phyloP scores from a whole-genome alignment of 179 eudicot genomes.

The Heliamphora pulchella region DNA sequence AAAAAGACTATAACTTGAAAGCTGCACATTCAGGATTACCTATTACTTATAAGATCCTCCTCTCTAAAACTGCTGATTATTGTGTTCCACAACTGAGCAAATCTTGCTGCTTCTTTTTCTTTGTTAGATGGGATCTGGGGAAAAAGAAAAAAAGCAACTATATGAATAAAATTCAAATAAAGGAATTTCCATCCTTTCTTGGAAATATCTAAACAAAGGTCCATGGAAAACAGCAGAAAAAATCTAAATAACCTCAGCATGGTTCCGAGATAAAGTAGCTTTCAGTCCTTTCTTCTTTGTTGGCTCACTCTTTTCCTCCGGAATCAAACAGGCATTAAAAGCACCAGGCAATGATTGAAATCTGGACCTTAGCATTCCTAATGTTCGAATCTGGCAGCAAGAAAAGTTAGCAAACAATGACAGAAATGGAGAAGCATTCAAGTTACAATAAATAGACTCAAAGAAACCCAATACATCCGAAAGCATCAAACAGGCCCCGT shows the following conservation, averaged over 20 bases:
- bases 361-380: conserved; percentile 91
- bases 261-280: conserved; percentile 72
- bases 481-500: not conserved
- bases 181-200: not conserved
- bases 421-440: not conserved
- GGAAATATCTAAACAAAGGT: conserved; percentile 10
- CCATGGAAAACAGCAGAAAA: not conserved
- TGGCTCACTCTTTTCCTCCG: conserved; percentile 60
- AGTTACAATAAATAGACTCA: not conserved
- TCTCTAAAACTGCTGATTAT: conserved; percentile 89
- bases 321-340: conserved; percentile 76
- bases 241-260: conserved; percentile 39
- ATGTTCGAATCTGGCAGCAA: conserved; percentile 70
- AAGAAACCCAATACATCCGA: conserved; percentile 3
- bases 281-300: conserved; percentile 77
- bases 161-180: conserved; percentile 6
- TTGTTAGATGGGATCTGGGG: conserved; percentile 55
- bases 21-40: conserved; percentile 33
- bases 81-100: conserved; percentile 98
- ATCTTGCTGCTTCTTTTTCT: conserved; percentile 83
- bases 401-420: not conserved
- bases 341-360: conserved; percentile 91
- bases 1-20: not conserved
- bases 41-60: conserved; percentile 86
- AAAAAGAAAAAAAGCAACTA: conserved; percentile 9